phyloP scores from a whole-genome alignment of 2,329 filamentous ascomycete genomes.

The Diaporthe batatas region DNA sequence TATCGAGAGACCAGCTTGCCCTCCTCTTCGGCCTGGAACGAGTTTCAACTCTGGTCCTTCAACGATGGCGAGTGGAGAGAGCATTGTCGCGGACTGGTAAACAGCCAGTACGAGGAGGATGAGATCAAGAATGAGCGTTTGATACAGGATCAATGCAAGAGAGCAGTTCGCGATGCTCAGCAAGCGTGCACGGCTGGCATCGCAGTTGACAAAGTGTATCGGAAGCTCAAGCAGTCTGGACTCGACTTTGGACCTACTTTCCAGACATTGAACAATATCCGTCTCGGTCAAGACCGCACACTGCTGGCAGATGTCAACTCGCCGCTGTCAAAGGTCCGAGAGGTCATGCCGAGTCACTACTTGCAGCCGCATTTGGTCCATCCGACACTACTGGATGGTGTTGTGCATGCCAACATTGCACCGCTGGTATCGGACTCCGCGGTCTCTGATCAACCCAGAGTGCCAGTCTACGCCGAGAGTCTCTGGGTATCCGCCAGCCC shows the following conservation, averaged over 20 bases:
- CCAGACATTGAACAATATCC: slow-evolving; percentile 41
- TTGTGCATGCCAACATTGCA: slow-evolving; percentile 36
- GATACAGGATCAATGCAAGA: slow-evolving; percentile 19
- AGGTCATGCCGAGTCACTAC: slow-evolving; percentile 45
- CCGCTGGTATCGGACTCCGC: slow-evolving; percentile 28
- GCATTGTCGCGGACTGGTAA: slow-evolving; percentile 46
- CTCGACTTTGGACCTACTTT: slow-evolving; percentile 44
- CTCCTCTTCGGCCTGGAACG: slow-evolving; percentile 42
- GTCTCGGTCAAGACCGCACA: slow-evolving; percentile 21
- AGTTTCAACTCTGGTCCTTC: slow-evolving; percentile 47
- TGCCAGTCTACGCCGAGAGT: slow-evolving; percentile 38
- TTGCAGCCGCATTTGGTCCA: slow-evolving; percentile 41
- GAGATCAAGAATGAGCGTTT: neutral
- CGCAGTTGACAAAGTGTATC: slow-evolving; percentile 42
- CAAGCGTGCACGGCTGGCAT: slow-evolving; percentile 6
- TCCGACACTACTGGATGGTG: slow-evolving; percentile 37
- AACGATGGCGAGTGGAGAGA: slow-evolving; percentile 44
- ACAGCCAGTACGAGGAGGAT: slow-evolving; percentile 35
- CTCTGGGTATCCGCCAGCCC: slow-evolving; percentile 39
- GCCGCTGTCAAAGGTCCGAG: slow-evolving; percentile 30
- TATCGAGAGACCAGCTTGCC: slow-evolving; percentile 38
- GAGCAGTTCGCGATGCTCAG: slow-evolving; percentile 8
- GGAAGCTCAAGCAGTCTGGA: slow-evolving; percentile 39
- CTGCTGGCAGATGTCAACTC: slow-evolving; percentile 38
- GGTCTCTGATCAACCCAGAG: slow-evolving; percentile 21